Percentiles rank a stretch among this genome's conserved stretches.
phyloP scores from a whole-genome alignment of 1,284 basidiomycete genomes.

The Exobasidium cylindrosporum region DNA sequence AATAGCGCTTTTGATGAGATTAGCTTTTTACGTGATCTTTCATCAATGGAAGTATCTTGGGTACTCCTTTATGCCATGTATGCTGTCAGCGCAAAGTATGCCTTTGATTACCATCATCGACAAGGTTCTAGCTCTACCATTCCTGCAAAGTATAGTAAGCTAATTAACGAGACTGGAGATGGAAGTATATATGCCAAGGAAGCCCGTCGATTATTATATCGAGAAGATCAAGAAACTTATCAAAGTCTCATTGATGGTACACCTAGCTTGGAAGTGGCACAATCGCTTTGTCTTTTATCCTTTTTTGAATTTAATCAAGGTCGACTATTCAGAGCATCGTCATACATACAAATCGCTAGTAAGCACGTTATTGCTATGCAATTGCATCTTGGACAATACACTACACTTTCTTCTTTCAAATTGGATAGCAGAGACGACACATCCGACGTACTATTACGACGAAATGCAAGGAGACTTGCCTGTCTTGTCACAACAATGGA shows the following conservation, averaged over 20 bases:
- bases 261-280: constrained; percentile 55
- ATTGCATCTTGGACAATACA: constrained; percentile 18
- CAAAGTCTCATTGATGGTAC: constrained; percentile 26
- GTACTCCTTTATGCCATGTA: constrained; percentile 58
- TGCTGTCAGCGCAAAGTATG: constrained; percentile 56
- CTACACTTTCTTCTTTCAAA: constrained; percentile 24
- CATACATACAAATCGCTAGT: constrained; percentile 50
- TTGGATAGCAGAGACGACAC: constrained; percentile 22
- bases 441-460: constrained; percentile 22
- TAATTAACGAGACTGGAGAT: not conserved
- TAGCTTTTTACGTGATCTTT: constrained; percentile 58
- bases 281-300: constrained; percentile 55
- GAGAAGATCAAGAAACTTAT: constrained; percentile 24
- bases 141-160: constrained; percentile 24
- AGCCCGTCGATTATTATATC: constrained; percentile 41
- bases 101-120: too few species aligned
- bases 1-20: constrained; percentile 57
- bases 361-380: constrained; percentile 24
- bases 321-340: constrained; percentile 53
- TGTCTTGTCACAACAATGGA: constrained; percentile 32
- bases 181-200: constrained; percentile 24
- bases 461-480: constrained; percentile 21
- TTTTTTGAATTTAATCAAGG: constrained; percentile 56
- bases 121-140: constrained; percentile 12
- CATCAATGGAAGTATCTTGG: constrained; percentile 55